phyloP scores from a whole-genome alignment of 2,329 filamentous ascomycete species.

The Aspergillus sp. region DNA sequence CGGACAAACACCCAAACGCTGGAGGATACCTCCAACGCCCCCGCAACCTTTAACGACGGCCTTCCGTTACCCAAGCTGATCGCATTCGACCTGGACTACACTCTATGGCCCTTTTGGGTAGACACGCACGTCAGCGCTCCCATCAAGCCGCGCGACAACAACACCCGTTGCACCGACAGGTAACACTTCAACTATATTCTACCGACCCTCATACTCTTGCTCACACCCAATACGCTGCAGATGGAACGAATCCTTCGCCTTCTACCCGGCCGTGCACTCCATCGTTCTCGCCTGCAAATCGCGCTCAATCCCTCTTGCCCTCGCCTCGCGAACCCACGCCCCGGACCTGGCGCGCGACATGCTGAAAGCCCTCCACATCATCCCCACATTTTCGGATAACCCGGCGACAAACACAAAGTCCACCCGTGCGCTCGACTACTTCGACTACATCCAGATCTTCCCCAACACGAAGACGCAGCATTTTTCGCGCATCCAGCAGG shows the following conservation, averaged over 20 bases:
- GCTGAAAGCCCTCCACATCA: constrained; percentile 69
- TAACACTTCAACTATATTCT: constrained; percentile 16
- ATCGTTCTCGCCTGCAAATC: constrained; percentile 63
- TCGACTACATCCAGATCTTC: constrained; percentile 61
- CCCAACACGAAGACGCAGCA: constrained; percentile 83
- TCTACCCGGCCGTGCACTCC: constrained; percentile 68
- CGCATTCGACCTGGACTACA: constrained; percentile 96
- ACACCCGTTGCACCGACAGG: constrained; percentile 45
- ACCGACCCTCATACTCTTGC: neutral
- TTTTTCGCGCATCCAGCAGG: constrained; percentile 70
- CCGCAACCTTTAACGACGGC: constrained; percentile 61
- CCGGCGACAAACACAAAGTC: constrained; percentile 48
- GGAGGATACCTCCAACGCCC: constrained; percentile 40
- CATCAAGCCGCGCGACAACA: constrained; percentile 60
- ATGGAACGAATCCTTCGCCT: constrained; percentile 65
- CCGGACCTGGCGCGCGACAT: constrained; percentile 79
- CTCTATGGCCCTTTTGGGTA: constrained; percentile 98
- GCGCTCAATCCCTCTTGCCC: constrained; percentile 59
- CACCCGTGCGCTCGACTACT: constrained; percentile 50
- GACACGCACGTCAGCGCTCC: constrained; percentile 86
- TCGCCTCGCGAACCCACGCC: constrained; percentile 77
- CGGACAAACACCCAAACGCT: constrained; percentile 34
- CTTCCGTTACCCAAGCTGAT: constrained; percentile 77
- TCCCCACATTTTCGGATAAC: constrained; percentile 43
- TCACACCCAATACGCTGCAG: constrained; percentile 19